Percentiles rank a stretch among this genome's conserved stretches.
Conservation (phyloP, 495 filamentous ascomycete species). For the Penicillium lividum region DNA sequence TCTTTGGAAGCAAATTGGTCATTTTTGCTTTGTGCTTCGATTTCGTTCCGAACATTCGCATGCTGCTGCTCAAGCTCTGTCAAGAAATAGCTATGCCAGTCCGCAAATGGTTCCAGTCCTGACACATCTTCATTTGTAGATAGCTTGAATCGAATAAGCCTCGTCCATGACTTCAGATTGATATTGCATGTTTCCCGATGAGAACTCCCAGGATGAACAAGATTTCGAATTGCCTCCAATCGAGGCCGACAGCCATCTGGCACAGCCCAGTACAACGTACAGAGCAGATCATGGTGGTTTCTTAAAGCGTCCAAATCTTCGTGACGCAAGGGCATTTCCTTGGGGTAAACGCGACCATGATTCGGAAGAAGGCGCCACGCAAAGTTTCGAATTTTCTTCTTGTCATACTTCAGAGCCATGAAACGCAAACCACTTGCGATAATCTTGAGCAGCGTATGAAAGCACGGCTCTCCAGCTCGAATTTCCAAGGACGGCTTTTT, state of each 20-base stretch:
- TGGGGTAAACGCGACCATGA: constrained; percentile 82
- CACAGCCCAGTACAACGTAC: constrained; percentile 83
- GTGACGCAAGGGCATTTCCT: constrained; percentile 71
- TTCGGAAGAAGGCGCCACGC: constrained; percentile 83
- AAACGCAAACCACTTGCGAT: constrained; percentile 68
- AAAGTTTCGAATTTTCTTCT: constrained; percentile 75
- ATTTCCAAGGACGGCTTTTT: constrained; percentile 59
- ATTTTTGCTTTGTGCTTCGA: constrained; percentile 55
- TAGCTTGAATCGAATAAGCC: constrained; percentile 74
- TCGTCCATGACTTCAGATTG: constrained; percentile 77
- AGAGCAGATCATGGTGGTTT: constrained; percentile 93
- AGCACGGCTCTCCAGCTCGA: constrained; percentile 74
- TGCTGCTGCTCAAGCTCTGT: constrained; percentile 60
- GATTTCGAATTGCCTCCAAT: constrained; percentile 67
- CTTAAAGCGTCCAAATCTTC: constrained; percentile 81
- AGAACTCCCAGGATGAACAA: constrained; percentile 76
- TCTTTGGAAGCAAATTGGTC: constrained; percentile 45
- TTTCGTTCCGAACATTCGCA: constrained; percentile 57
- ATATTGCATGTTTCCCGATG: constrained; percentile 86
- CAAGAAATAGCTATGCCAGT: constrained; percentile 69
- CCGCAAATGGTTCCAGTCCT: constrained; percentile 58
- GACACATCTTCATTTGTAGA: constrained; percentile 54
- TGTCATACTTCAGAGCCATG: constrained; percentile 56
- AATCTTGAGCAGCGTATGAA: constrained; percentile 90
- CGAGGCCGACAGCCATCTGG: constrained; percentile 70